These are phyloP conservation scores for Achaetomium macrosporum DNA, from an alignment of 2,329 filamentous ascomycete species.

Conservation along the genomic window DNA sequence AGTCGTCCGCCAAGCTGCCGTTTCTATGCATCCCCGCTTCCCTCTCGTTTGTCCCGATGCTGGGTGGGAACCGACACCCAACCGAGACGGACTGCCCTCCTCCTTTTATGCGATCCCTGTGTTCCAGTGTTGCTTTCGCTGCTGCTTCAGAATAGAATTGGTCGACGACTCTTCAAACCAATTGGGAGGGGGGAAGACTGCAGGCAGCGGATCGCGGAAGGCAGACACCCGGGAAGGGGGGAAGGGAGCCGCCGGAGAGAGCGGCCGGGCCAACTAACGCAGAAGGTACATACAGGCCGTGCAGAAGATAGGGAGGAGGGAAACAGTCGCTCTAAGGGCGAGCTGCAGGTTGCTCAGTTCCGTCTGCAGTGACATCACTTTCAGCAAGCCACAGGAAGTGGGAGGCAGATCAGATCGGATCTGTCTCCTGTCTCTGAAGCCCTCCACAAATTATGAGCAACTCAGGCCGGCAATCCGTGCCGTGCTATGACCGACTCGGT, in stretches of 20 bases:
- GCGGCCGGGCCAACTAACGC: background rate
- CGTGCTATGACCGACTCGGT: conserved; percentile 5
- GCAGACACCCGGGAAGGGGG: background rate
- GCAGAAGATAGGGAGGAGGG: background rate
- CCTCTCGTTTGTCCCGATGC: too few relatives aligned
- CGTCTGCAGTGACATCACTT: conserved; percentile 2
- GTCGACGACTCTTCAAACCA: too few relatives aligned
- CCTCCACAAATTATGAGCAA: background rate
- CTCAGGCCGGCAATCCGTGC: background rate
- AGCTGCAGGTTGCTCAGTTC: conserved; percentile 3
- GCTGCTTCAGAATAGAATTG: too few relatives aligned
- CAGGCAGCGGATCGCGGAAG: too few relatives aligned
- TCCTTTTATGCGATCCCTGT: too few relatives aligned
- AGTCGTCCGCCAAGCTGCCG: too few relatives aligned
- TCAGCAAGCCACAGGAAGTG: conserved; percentile 11
- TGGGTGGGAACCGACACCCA: too few relatives aligned
- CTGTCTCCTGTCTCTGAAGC: background rate
- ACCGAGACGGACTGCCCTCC: too few relatives aligned
- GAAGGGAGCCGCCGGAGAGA: background rate
- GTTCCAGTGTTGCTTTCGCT: too few relatives aligned
- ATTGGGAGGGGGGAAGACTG: too few relatives aligned
- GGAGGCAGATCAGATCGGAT: background rate
- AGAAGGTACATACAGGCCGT: background rate
- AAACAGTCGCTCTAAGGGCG: background rate
- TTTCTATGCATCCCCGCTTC: too few relatives aligned